These are phyloP conservation scores for Tricholoma flavovirens DNA, from an alignment of 768 basidiomycete genomes.

Conservation along the genomic window DNA sequence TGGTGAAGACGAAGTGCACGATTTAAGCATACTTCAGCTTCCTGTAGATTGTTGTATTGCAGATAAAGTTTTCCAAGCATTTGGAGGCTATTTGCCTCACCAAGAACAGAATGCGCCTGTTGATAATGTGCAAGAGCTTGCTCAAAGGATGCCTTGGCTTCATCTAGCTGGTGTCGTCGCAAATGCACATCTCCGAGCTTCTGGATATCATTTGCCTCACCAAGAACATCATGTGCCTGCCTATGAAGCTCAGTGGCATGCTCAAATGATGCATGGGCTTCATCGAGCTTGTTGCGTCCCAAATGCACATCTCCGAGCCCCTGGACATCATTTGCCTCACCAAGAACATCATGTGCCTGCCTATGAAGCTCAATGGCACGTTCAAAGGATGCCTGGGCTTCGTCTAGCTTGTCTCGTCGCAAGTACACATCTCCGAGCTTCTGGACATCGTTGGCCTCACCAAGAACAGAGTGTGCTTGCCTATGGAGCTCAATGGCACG, in stretches of 20 bases:
- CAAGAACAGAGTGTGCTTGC: background rate
- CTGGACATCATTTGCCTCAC: constrained; percentile 10
- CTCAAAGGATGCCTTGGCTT: too few relatives aligned
- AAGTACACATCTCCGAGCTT: background rate
- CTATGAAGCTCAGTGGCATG: constrained; percentile 13
- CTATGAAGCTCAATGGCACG: background rate
- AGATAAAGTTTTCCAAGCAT: constrained; percentile 11
- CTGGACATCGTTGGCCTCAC: background rate
- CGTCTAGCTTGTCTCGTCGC: background rate
- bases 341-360: constrained; percentile 4
- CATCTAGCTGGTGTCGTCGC: too few relatives aligned
- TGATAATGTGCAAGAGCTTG: too few relatives aligned
- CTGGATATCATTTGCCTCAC: too few relatives aligned
- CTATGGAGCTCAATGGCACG: background rate
- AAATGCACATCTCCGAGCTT: too few relatives aligned
- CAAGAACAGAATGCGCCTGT: too few relatives aligned
- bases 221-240: constrained; percentile 9
- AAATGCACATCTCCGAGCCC: constrained; percentile 13
- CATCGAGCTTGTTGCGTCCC: constrained; percentile 12
- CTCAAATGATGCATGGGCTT: constrained; percentile 13
- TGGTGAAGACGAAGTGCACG: background rate
- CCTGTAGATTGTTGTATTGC: background rate
- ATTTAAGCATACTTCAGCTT: constrained; percentile 15
- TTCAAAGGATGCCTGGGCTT: background rate
- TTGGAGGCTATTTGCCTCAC: constrained; percentile 10